Conservation (phyloP, 2,329 filamentous ascomycete genomes). For the Sclerotinia borealis region DNA sequence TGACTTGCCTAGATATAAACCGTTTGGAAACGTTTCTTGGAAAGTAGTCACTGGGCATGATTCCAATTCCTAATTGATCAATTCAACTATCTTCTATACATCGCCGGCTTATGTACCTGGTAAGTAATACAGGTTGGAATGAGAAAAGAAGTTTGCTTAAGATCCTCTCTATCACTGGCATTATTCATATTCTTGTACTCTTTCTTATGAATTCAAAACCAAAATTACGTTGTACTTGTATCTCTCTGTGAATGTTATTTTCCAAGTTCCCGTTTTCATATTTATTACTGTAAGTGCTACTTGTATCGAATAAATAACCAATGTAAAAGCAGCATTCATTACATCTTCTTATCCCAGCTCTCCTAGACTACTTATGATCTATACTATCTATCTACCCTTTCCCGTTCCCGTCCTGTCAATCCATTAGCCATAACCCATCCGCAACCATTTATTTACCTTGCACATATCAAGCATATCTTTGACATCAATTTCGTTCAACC, state of each 20-base stretch:
- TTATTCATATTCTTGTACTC: too few species aligned
- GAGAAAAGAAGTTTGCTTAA: background rate
- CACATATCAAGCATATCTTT: background rate
- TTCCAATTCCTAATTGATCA: background rate
- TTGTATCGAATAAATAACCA: background rate
- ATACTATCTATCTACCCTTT: too few species aligned
- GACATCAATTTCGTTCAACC: background rate
- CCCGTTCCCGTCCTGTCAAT: background rate
- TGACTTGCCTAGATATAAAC: background rate
- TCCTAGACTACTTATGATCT: background rate
- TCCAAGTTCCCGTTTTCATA: too few species aligned
- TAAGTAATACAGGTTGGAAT: background rate
- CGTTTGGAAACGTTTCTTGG: background rate
- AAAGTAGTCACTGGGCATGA: too few species aligned
- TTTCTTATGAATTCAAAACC: background rate
- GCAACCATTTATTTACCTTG: background rate
- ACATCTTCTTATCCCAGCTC: background rate
- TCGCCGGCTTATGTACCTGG: background rate
- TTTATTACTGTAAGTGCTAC: background rate
- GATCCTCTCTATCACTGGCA: too few species aligned
- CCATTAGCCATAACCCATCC: background rate
- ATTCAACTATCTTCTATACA: too few species aligned
- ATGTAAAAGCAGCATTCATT: background rate
- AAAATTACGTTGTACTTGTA: background rate
- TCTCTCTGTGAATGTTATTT: too few species aligned